Evolutionary conservation across 2,329 filamentous ascomycete species (phyloP).

Genomic region (Escovopsis weberi): DNA sequence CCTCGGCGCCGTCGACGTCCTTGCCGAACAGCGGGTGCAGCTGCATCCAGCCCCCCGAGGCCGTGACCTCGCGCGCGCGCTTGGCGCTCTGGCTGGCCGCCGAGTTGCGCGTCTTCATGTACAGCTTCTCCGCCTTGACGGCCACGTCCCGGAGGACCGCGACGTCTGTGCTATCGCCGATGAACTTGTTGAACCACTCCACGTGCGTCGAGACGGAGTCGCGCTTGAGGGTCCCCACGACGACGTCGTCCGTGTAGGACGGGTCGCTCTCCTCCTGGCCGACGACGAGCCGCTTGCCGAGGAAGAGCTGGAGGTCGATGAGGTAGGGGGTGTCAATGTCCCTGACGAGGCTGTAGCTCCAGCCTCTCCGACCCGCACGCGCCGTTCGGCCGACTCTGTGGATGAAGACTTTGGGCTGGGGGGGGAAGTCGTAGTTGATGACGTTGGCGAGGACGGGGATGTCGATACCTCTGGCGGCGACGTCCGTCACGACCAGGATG

Average conservation of each 20-base stretch:
- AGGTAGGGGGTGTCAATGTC: constrained; percentile 85
- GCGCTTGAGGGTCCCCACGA: constrained; percentile 62
- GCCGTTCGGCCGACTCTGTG: constrained; percentile 94
- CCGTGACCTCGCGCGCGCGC: constrained; percentile 63
- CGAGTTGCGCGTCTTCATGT: constrained; percentile 76
- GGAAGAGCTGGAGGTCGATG: constrained; percentile 84
- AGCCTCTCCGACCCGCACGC: constrained; percentile 79
- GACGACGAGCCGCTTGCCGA: constrained; percentile 68
- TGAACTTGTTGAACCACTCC: constrained; percentile 71
- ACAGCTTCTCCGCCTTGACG: constrained; percentile 81
- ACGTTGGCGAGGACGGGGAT: constrained; percentile 93
- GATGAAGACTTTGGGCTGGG: constrained; percentile 91
- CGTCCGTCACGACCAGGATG: constrained; percentile 89
- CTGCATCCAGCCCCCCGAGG: constrained; percentile 54
- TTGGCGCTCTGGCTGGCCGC: constrained; percentile 86
- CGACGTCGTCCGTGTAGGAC: constrained; percentile 70
- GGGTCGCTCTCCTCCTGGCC: constrained; percentile 49
- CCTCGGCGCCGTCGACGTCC: constrained; percentile 48
- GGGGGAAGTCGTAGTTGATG: constrained; percentile 96
- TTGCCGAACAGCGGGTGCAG: constrained; percentile 71
- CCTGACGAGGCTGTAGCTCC: constrained; percentile 86
- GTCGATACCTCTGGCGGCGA: constrained; percentile 93
- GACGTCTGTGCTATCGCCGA: constrained; percentile 65
- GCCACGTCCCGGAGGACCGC: constrained; percentile 56
- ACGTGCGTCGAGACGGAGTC: constrained; percentile 59